Conservation (phyloP, 2,329 filamentous ascomycete genomes). For the Aspergillus sp. region DNA sequence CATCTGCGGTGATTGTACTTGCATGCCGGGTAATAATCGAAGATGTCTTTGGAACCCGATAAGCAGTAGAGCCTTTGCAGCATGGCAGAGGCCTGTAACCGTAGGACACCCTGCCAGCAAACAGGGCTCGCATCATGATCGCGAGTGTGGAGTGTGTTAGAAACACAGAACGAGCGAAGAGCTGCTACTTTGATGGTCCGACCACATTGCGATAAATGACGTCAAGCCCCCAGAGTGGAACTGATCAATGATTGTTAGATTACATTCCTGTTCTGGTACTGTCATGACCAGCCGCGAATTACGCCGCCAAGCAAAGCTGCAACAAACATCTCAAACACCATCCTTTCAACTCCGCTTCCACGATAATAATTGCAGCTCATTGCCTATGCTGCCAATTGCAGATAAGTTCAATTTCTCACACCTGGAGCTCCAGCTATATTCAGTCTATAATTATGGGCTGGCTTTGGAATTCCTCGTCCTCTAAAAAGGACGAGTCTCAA, state of each 20-base stretch:
- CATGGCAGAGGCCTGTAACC: not conserved
- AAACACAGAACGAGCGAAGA: constrained; percentile 2
- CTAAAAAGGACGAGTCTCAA: constrained; percentile 27
- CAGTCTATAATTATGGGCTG: constrained; percentile 43
- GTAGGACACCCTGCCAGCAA: constrained; percentile 12
- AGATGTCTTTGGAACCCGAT: not conserved
- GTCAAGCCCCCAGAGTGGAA: not conserved
- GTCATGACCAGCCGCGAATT: not conserved
- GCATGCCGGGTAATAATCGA: constrained; percentile 1
- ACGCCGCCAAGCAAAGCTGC: constrained; percentile 4
- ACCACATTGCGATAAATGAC: not conserved
- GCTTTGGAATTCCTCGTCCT: constrained; percentile 41
- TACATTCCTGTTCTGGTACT: constrained; percentile 5
- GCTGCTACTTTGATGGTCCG: constrained; percentile 2
- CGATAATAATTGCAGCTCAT: not conserved
- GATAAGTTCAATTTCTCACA: not conserved
- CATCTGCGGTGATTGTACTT: constrained; percentile 28
- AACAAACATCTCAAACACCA: constrained; percentile 3
- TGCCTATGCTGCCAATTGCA: not conserved
- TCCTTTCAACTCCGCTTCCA: constrained; percentile 1
- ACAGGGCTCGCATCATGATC: constrained; percentile 23
- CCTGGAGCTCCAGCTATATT: too few relatives aligned
- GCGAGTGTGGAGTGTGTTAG: constrained; percentile 3
- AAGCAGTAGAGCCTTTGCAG: constrained; percentile 5
- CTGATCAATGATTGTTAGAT: not conserved